Conservation (phyloP, 1,139 yeast genomes). For the Suhomyces chickasaworum region DNA sequence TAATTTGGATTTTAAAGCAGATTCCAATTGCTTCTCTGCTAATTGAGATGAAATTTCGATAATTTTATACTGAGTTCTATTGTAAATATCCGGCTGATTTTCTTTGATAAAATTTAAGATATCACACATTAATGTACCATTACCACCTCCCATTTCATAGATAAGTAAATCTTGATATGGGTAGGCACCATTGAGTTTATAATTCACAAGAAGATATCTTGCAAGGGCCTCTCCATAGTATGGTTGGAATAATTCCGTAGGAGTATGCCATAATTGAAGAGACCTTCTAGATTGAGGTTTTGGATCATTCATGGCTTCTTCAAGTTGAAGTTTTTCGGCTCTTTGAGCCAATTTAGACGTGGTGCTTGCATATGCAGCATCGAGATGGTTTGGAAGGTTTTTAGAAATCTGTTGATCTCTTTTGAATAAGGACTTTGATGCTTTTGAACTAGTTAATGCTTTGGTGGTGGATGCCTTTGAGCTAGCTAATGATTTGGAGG, state of each 20-base stretch:
- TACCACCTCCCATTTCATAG: constrained; percentile 91
- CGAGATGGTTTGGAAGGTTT: constrained; percentile 5
- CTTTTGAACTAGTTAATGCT: neutral
- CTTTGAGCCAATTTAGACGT: constrained; percentile 31
- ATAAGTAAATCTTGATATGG: constrained; percentile 68
- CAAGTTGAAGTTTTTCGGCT: constrained; percentile 35
- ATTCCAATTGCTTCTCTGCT: constrained; percentile 59
- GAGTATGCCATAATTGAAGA: constrained; percentile 86
- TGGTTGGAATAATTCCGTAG: constrained; percentile 83
- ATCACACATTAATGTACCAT: constrained; percentile 82
- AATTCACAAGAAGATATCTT: constrained; percentile 67
- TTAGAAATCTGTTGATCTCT: constrained; percentile 40
- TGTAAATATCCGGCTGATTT: constrained; percentile 71
- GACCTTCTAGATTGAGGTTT: constrained; percentile 35
- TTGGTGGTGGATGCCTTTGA: too few relatives aligned
- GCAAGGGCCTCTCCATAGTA: constrained; percentile 86
- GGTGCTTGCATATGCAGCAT: constrained; percentile 6
- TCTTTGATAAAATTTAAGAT: constrained; percentile 66
- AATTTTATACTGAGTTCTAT: constrained; percentile 66
- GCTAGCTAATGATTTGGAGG: neutral
- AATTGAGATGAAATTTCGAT: constrained; percentile 75
- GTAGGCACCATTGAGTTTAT: constrained; percentile 59
- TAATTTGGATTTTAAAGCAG: constrained; percentile 39
- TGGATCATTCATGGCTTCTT: constrained; percentile 23
- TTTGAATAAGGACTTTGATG: constrained; percentile 19